phyloP scores from a whole-genome alignment of 768 basidiomycete species.

The Clitopilus hobsonii region DNA sequence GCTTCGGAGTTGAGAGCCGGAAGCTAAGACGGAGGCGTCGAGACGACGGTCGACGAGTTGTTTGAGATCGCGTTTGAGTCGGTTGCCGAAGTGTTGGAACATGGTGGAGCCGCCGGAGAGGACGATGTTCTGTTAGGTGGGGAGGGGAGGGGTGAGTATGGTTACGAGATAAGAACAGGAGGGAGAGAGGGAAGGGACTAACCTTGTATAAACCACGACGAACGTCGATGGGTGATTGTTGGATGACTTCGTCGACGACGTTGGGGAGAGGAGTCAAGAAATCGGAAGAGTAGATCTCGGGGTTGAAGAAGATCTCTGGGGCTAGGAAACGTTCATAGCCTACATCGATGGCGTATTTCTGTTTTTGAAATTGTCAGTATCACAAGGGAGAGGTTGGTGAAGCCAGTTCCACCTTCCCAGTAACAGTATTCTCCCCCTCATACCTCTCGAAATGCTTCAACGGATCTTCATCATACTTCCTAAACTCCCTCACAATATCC shows the following conservation, averaged over 20 bases:
- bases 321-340: constrained; percentile 99
- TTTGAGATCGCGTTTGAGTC: constrained; percentile 93
- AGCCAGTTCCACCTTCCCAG: constrained; percentile 63
- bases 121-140: constrained; percentile 96
- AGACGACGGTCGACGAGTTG: constrained; percentile 89
- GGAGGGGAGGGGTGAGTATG: not conserved
- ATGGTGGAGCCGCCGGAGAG: constrained; percentile 96
- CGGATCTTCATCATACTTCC: constrained; percentile 96
- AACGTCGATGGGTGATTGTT: constrained; percentile 94
- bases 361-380: constrained; percentile 1
- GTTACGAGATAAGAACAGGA: no score
- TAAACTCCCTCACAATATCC: constrained; percentile 97
- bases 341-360: constrained; percentile 94
- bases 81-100: constrained; percentile 98
- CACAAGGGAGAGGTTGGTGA: not conserved
- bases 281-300: constrained; percentile 96
- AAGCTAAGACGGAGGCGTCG: constrained; percentile 62
- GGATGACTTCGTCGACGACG: constrained; percentile 94
- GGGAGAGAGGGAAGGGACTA: constrained; percentile 6
- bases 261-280: constrained; percentile 95
- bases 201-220: constrained; percentile 96
- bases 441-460: constrained; percentile 92
- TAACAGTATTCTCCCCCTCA: constrained; percentile 91
- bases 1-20: constrained; percentile 46
- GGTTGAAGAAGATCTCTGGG: constrained; percentile 99